phyloP scores from a whole-genome alignment of 2,329 filamentous ascomycete genomes.

The Xylaria sp. region DNA sequence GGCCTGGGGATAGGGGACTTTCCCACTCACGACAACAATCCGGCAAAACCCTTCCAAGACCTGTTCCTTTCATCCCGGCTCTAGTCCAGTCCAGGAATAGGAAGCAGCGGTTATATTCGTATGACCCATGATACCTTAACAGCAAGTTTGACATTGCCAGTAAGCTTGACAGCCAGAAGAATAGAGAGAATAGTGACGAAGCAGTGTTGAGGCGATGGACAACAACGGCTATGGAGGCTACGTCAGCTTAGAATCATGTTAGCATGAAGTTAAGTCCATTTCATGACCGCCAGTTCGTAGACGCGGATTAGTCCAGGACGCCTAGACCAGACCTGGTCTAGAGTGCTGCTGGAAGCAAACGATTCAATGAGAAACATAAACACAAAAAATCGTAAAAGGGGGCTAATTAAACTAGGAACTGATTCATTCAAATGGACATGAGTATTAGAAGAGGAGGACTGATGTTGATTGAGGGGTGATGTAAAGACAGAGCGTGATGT shows the following conservation, averaged over 20 bases:
- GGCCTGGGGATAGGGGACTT: neutral
- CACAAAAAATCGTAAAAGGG: neutral
- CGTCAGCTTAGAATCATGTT: no score
- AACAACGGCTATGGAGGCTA: neutral
- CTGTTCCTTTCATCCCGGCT: neutral
- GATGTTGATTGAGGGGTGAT: neutral
- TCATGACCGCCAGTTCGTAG: neutral
- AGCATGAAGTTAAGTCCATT: no score
- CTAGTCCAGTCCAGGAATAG: neutral
- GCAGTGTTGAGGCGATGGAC: neutral
- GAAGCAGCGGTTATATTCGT: neutral
- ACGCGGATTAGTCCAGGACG: no score
- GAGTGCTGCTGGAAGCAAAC: neutral
- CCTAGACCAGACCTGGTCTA: neutral
- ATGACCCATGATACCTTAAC: neutral
- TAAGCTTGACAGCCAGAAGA: neutral
- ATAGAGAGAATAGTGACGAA: neutral
- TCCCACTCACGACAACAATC: neutral
- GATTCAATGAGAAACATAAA: neutral
- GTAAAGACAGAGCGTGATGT: neutral
- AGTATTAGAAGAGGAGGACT: no score
- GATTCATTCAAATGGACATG: neutral
- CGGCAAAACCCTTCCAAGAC: neutral
- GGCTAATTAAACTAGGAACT: neutral
- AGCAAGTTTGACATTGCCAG: neutral